These are phyloP conservation scores for Papiliotrema flavescens DNA, from an alignment of 1,284 basidiomycete genomes.

Conservation along the genomic window DNA sequence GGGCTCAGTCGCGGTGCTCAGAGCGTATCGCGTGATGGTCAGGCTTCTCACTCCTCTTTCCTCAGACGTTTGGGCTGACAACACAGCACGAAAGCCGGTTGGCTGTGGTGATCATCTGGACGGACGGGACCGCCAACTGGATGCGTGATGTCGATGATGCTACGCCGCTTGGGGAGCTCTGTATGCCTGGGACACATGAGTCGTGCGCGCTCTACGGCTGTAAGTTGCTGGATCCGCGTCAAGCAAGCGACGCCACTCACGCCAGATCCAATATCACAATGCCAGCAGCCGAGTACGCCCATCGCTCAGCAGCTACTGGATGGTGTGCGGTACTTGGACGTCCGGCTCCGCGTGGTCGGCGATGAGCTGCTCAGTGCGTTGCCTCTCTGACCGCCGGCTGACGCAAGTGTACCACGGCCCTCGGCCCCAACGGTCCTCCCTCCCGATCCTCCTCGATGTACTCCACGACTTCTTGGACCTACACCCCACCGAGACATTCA, in stretches of 20 bases:
- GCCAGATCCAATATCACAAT: conserved; percentile 39
- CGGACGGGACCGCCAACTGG: conserved; percentile 16
- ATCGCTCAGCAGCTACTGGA: conserved; percentile 42
- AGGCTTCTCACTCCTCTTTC: too few species aligned
- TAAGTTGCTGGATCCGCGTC: conserved; percentile 48
- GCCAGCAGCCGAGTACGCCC: conserved; percentile 40
- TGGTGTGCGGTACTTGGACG: conserved; percentile 72
- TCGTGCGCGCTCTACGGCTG: conserved; percentile 35
- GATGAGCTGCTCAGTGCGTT: conserved; percentile 47
- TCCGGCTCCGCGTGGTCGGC: conserved; percentile 68
- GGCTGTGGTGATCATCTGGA: not conserved
- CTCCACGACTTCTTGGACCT: conserved; percentile 64
- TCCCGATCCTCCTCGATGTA: conserved; percentile 56
- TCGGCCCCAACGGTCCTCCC: conserved; percentile 66
- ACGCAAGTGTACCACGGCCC: conserved; percentile 69
- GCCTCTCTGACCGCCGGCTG: not conserved
- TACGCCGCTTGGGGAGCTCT: conserved; percentile 63
- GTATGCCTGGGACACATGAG: conserved; percentile 63
- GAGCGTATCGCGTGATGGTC: too few species aligned
- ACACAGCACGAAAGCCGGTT: not conserved
- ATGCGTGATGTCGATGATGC: conserved; percentile 57
- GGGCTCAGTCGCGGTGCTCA: too few species aligned
- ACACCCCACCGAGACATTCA: conserved; percentile 64
- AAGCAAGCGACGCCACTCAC: conserved; percentile 30
- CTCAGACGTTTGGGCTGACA: too few species aligned